Conservation (phyloP, 306 rosid species). For the Malus sieversii region DNA sequence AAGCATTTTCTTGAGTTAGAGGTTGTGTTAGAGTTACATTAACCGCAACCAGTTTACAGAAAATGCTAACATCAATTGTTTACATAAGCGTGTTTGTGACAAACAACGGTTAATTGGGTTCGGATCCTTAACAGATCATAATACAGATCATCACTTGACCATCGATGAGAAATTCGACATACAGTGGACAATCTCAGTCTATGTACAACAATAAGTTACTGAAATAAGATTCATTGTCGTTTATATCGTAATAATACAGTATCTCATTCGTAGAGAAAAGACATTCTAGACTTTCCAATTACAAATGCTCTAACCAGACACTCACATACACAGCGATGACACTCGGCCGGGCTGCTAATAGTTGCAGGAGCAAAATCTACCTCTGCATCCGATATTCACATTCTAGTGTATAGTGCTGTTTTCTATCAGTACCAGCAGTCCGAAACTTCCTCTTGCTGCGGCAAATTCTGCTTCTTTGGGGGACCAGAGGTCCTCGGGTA, state of each 20-base stretch:
- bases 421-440: constrained; percentile 84
- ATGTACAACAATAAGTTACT: background rate
- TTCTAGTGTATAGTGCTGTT: background rate
- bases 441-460: constrained; percentile 47
- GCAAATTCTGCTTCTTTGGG: constrained; percentile 47
- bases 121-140: background rate
- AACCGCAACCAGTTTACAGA: background rate
- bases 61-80: background rate
- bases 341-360: background rate
- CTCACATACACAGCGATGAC: background rate
- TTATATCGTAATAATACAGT: background rate
- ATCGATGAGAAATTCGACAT: too few relatives aligned
- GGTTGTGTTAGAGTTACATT: background rate
- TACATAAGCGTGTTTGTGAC: background rate
- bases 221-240: background rate
- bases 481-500: constrained; percentile 59
- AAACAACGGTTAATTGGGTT: background rate
- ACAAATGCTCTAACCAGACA: background rate
- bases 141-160: background rate
- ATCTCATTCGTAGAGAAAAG: background rate
- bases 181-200: background rate
- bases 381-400: background rate
- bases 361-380: background rate
- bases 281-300: background rate
- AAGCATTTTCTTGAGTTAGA: background rate